Base-by-base conservation (phyloP, 1,284 basidiomycete genomes). In the Papiliotrema flavescens region DNA sequence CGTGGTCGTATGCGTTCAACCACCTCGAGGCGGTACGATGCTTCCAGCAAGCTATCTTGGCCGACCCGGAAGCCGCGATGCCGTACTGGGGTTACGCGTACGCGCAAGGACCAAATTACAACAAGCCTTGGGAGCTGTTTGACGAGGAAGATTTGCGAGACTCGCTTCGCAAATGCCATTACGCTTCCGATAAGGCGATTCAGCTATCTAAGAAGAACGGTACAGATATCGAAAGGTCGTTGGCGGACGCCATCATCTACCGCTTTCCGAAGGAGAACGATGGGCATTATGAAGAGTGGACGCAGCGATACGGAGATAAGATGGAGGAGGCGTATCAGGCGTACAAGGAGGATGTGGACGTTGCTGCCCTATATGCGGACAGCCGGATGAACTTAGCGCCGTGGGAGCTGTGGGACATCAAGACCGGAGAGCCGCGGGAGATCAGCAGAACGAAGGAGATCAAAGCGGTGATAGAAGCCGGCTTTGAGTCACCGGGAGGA, bases 41-140 rank as follows among this genome's bases (percentile, higher is more conserved):
- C 47, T 71, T 71, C 53, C 36, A 56, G 22, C 62, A 69, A 41
- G 65, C 65, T 11, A 43, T 67, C 5, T 37, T 50, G 5, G 55
- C 56, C 32, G 73, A 75, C 53, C 59, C 60, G 2, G 6, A 43
- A 2, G 66, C 62, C 26, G 62, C 62, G 9, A 68, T 72, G 62
- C 68, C 63, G 5, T 63, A 68, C 41, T 75, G 73, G 73, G 73
- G 69, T 2, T 44, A 71, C 17, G 69, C 69, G 2, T 73, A 72
- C 41, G 61, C 69, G 17, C 48, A 57, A 0, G 71, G 71, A 17
- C 67, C 70, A 1, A 73, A 75, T 44, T 75, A 75, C 62, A 73
- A 73, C 63, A 70, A 71, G 57, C 45, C 60, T 2, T 73, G 66
- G 66, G 63, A 64, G 40, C 35, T 54, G 43, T 62, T 61, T 28